Percentiles rank a stretch among this genome's conserved stretches.
phyloP scores from a whole-genome alignment of 257 asterid species.

The Rubia yunnanensis region DNA sequence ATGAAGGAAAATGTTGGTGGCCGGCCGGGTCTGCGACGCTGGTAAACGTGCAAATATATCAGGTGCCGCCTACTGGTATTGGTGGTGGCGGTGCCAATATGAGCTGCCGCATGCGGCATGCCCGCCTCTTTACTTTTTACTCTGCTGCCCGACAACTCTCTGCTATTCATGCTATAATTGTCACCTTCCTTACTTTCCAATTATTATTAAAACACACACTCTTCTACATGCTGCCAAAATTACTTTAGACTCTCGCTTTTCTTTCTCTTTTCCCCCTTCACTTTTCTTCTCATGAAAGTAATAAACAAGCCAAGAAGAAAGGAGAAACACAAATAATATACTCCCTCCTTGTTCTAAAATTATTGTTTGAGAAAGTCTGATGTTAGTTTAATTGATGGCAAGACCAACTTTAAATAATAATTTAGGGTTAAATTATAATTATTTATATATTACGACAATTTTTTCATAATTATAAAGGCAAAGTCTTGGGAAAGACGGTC shows the following conservation, averaged over 20 bases:
- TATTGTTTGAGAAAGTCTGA: too few species aligned
- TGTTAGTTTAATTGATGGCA: too few species aligned
- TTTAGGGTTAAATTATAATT: too few species aligned
- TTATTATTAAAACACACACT: neutral
- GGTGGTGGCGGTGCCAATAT: neutral
- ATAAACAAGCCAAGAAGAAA: neutral
- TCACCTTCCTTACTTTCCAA: neutral
- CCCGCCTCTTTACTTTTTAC: constrained; percentile 18
- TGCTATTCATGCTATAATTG: constrained; percentile 7
- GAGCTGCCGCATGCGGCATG: constrained; percentile 26
- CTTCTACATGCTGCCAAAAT: constrained; percentile 24
- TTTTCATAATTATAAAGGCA: too few species aligned
- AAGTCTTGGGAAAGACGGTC: too few species aligned
- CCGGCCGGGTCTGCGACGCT: too few species aligned
- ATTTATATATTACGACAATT: too few species aligned
- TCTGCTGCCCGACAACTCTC: constrained; percentile 27
- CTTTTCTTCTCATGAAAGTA: neutral
- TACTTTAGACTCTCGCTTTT: constrained; percentile 10
- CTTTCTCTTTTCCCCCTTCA: neutral
- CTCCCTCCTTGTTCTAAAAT: too few species aligned
- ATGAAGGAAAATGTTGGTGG: too few species aligned
- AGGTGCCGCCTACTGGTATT: neutral
- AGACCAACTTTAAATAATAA: too few species aligned
- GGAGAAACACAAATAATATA: neutral
- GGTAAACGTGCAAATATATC: too few species aligned